Base-by-base conservation (phyloP, 2,329 filamentous ascomycete genomes). In the Colletotrichum tropicicola region DNA sequence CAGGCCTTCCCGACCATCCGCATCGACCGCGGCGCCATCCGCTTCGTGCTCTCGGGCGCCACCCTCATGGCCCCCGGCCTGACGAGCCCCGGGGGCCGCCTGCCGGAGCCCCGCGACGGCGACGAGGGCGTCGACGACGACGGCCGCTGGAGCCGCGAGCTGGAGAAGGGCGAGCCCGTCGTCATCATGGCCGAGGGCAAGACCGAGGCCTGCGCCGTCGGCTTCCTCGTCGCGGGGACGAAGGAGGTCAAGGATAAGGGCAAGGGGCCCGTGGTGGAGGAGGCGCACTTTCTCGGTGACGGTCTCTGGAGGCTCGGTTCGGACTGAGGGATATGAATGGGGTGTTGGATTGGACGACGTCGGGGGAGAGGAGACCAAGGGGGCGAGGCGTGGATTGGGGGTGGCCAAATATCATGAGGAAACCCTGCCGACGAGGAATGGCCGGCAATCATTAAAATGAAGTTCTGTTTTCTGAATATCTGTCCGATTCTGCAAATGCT, bases 21-120 rank as follows among this genome's bases (percentile, higher is more conserved):
- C 64, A 97, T 98, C 77, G 96, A 99, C 79, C 89, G 96, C 52
- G 96, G 96, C 67, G 96, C 96, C 5, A 98, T 99, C 74, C 92
- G 96, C 66, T 99, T 99, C 80, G 95, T 99, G 25, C 87, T 99
- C 2, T 92, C 90, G 1, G 96, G 96, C 45, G 96, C 96, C 1
- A 93, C 95, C 13, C 89, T 99, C 68, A 99, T 99, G 96, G 95
- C 94, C 2, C 96, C 96, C 0, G 96, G 96, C 0, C 79, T 99
- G 71, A 99, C 96, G 27, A 93, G 89, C 19, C 80, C 89, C 0
- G 96, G 96, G 0, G 96, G 96, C 0, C 79, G 92, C 49, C 79
- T 99, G 72, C 96, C 96, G 0, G 81, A 87, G 67, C 77, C 80
- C 6, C 69, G 68, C 2, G 78, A 81, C 4, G 78, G 78, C 7